Conservation (phyloP, 345 rosid genomes). For the Rhodamnia rubescens region DNA sequence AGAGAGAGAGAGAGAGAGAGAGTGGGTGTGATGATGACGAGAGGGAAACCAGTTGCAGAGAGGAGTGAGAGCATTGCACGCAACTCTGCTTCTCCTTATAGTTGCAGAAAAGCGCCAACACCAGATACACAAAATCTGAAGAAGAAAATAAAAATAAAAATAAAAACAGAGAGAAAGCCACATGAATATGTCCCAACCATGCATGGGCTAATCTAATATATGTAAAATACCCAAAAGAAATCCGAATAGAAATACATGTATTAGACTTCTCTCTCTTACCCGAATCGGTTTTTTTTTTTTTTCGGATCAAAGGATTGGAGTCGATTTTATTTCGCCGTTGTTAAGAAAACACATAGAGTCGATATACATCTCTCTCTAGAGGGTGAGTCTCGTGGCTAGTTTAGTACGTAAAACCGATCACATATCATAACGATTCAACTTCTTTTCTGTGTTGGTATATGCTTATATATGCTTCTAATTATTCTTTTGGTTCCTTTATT, state of each 20-base stretch:
- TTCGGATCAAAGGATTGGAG: not conserved
- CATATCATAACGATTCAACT: not conserved
- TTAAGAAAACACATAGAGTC: not conserved
- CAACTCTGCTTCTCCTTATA: not conserved
- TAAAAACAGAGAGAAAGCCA: not conserved
- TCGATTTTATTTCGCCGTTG: not conserved
- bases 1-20: not conserved
- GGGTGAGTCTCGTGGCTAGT: not conserved
- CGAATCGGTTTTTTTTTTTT: too few species aligned
- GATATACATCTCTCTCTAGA: not conserved
- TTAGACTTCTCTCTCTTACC: too few species aligned
- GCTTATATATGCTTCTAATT: not conserved
- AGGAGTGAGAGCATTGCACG: not conserved
- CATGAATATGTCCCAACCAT: not conserved
- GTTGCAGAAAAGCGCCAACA: not conserved
- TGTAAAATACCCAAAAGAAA: too few species aligned
- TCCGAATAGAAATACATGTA: not conserved
- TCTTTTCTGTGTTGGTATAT: not conserved
- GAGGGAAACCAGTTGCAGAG: not conserved
- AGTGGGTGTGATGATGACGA: not conserved
- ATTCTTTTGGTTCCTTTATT: not conserved
- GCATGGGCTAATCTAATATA: not conserved
- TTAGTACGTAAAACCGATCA: not conserved
- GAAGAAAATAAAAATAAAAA: not conserved
- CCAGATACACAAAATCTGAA: not conserved